Evolutionary conservation across 139 green algal genomes (phyloP), one percentile per base, ranked within the genome.

Genomic region (Astrephomene gubernaculifera): DNA sequence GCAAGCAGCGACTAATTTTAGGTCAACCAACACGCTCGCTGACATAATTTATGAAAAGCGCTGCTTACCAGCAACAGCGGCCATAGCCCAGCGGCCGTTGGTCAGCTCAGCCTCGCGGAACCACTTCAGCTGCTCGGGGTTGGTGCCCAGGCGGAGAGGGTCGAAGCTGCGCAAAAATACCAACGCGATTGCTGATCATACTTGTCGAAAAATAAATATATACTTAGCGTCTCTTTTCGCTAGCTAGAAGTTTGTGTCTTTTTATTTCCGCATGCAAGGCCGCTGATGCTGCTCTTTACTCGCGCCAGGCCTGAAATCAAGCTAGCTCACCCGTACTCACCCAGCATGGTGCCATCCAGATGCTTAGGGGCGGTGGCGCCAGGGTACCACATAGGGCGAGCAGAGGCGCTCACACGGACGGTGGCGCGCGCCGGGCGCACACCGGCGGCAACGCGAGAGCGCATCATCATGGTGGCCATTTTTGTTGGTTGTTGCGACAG

Each of bases 31-130:
- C n/a, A n/a, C n/a, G n/a, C n/a, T n/a, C n/a, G n/a, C n/a, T n/a
- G n/a, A n/a, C n/a, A n/a, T n/a, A n/a, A n/a, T n/a, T n/a, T n/a
- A n/a, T 35, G 35, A 29, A 25, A 57, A 24, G 31, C 7, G 7
- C 17, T 39, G 25, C 76, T 43, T 31, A 83, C 76, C 96, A 27
- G 89, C 93, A 25, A 97, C 94, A 53, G 92, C 96, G 43, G 93
- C 88, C 96, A 98, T 98, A 29, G 96, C 96, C 94, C 94, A 98
- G 83, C 96, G 93, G 63, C 92, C 96, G 90, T 99, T 97, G 88
- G 82, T 94, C 83, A 96, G 92, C 94, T 98, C 96, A 57, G 92
- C 95, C 91, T 96, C 94, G 24, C 86, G 87, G 87, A 93, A 96
- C 92, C 92, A 95, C 81, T 91, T 91, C 49, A 94, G 81, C 45